A percentile compares a stretch with the other conserved stretches of the same genome.
These are phyloP conservation scores for Metroxylon sagu DNA, from an alignment of 176 grass and related monocot species.

Conservation along the genomic window DNA sequence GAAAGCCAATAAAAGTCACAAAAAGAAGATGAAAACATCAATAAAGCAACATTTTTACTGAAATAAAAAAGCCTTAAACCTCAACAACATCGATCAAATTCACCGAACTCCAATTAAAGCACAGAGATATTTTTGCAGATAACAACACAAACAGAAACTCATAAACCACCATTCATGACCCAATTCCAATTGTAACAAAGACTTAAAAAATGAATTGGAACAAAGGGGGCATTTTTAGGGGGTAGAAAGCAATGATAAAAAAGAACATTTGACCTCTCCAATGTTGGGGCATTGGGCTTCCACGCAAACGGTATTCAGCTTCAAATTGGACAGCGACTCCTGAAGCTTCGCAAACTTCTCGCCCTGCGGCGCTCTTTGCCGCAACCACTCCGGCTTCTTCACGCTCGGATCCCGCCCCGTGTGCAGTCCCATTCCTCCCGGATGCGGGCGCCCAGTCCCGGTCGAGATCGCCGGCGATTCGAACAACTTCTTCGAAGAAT, in stretches of 20 bases:
- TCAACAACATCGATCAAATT: too few species aligned
- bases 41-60: too few species aligned
- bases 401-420: conserved; percentile 46
- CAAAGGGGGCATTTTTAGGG: neutral
- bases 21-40: too few species aligned
- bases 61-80: too few species aligned
- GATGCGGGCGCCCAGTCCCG: neutral
- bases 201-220: neutral
- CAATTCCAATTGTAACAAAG: too few species aligned
- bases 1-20: too few species aligned
- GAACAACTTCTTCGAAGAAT: conserved; percentile 5
- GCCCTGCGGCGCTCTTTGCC: conserved; percentile 67
- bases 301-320: conserved; percentile 83
- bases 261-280: conserved; percentile 47
- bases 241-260: too few species aligned
- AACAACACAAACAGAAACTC: too few species aligned
- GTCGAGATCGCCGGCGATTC: neutral
- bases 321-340: conserved; percentile 61
- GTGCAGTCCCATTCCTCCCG: conserved; percentile 46
- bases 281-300: conserved; percentile 97
- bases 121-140: too few species aligned
- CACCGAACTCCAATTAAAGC: too few species aligned
- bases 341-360: conserved; percentile 55
- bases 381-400: conserved; percentile 83
- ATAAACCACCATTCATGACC: too few species aligned